Evolutionary conservation across 257 asterid genomes (phyloP).

Genomic region (Marsdenia floribunda): DNA sequence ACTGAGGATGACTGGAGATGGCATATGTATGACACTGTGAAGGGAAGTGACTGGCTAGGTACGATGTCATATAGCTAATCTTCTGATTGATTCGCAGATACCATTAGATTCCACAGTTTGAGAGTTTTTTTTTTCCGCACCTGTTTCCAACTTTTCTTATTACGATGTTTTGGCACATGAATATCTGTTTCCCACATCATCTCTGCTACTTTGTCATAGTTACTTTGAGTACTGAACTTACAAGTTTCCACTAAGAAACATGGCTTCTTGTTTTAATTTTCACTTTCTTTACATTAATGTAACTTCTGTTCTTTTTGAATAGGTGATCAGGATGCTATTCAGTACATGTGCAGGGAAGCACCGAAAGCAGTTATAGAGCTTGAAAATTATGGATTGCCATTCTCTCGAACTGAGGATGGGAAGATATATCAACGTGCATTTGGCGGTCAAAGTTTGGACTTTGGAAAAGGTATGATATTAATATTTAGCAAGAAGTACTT

Average conservation of each 20-base stretch:
- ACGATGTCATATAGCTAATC: constrained; percentile 13
- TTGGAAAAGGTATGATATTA: constrained; percentile 70
- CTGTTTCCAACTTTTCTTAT: background rate
- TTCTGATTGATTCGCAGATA: background rate
- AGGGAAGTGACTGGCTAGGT: constrained; percentile 99
- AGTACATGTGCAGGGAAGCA: constrained; percentile 94
- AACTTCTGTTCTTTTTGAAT: constrained; percentile 19
- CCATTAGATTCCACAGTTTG: background rate
- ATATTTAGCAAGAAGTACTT: constrained; percentile 7
- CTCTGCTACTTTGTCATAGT: background rate
- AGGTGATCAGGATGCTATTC: constrained; percentile 98
- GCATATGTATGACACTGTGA: constrained; percentile 99
- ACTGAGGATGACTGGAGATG: constrained; percentile 99
- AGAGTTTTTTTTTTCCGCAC: background rate
- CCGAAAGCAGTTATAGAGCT: constrained; percentile 94
- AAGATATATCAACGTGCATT: constrained; percentile 96
- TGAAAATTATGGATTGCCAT: constrained; percentile 88
- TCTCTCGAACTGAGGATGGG: constrained; percentile 96
- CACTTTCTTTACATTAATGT: constrained; percentile 14
- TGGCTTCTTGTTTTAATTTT: constrained; percentile 1
- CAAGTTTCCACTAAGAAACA: background rate
- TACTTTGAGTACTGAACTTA: background rate
- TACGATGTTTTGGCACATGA: background rate
- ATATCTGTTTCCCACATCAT: too few species aligned
- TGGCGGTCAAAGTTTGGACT: constrained; percentile 95